Evolutionary conservation across 164 flowering plant species (phyloP), one percentile per base, ranked within the genome.

Genomic region (Saururus chinensis): DNA sequence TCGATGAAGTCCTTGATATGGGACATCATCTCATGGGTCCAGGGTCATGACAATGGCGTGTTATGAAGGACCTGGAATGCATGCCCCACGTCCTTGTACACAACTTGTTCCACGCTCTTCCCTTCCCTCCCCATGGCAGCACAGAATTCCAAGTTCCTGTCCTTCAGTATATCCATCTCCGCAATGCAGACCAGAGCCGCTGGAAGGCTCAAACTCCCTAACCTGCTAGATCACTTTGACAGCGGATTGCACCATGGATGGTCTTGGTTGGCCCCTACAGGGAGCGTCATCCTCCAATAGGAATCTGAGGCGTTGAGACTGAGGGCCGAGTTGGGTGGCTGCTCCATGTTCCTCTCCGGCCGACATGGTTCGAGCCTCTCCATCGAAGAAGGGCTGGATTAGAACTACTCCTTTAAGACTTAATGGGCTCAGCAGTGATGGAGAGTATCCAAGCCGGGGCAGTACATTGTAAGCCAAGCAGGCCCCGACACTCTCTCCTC

Each of bases 401-500:
- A 80, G 22, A 19, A 82, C 68, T 0, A 62, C 40, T 30, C 84
- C 87, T 59, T 68, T 75, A 25, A 78, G 51, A 13, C 21, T 35
- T 42, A 76, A 25, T 0, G 82, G 75, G 42, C 61, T 70, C 6
- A 75, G 52, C 48, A 20, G 24, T 24, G 20, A 53, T 23, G 56
- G 52, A 9, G 60, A 51, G 0, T 61, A 59, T 0, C 67, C 68
- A 9, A 63, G n/a, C n/a, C n/a, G n/a, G n/a, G n/a, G 25, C 5
- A 76, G 81, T 17, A 82, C 75, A 52, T 80, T 71, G 67, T 76
- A 62, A 25, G 82, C 80, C 41, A 82, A 70, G 55, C 81, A 75
- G 12, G 81, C 85, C 40, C 85, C 85, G 23, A 82, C 81, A 59
- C 85, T 81, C 20, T 81, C 85, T 8, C 86, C 86, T 9, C 67